Evolutionary conservation across 805 yeast genomes (phyloP), one percentile per base, ranked within the genome.

Genomic region (Wickerhamomyces strasburgensis): DNA sequence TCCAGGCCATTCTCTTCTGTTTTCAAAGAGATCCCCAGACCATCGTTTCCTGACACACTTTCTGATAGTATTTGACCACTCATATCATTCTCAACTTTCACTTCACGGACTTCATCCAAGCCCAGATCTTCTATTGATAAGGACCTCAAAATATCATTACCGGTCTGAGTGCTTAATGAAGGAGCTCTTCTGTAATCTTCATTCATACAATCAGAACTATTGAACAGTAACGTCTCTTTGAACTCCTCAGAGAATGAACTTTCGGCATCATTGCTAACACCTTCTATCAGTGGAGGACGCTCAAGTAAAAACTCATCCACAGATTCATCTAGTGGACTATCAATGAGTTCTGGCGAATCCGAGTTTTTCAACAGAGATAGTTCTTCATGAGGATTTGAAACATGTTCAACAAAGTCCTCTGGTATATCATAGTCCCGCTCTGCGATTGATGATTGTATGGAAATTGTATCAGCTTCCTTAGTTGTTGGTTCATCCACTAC

Each of bases 221-320:
- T 42, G 35, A 43, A 51, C 1, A 42, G 39, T 24, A 39, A 31
- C 2, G 47, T 39, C 9, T 30, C 47, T 27, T 37, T 48, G 29
- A 51, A 42, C 24, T 48, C 54, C 10, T 45, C 46, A 10, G 42
- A 38, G 15, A 51, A 43, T 5, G 52, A 42, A 2, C 29, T 14
- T 7, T 42, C 49, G 17, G 29, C 34, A 19, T 27, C 27, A 9
- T 27, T 33, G 10, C 28, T 31, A 10, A 33, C 34, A 5, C 33
- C 35, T 14, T 35, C 34, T 14, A 44, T 35, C 7, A 40, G 21
- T 5, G 40, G 36, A 4, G 44, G 46, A 6, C 36, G 43, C 11
- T 26, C 33, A 2, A 42, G 23, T 3, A 26, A 26, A 7, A 39
- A 16, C 5, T 27, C 39, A n/a, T 43, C 46, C 4, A 34, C 27